A percentile compares a stretch with the other conserved stretches of the same genome.
Evolutionary conservation across 176 grass and related monocot genomes (phyloP).

Genomic region (Dendrocalamus sinicus): DNA sequence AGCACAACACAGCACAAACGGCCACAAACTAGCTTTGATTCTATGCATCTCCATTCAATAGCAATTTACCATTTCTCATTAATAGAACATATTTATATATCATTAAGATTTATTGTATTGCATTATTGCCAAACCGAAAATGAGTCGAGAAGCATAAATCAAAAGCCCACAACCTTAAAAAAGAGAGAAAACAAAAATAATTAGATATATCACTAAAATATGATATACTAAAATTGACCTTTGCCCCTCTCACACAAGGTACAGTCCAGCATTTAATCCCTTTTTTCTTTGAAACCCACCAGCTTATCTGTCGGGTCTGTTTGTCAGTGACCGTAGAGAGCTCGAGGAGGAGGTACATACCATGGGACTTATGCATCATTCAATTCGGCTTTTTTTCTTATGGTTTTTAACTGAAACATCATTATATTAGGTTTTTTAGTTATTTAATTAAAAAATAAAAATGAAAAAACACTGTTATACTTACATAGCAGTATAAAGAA

Average conservation of each 20-base stretch:
- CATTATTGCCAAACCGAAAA: too few relatives aligned
- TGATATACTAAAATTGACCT: background rate
- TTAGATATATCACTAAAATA: rapidly evolving
- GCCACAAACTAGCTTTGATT: background rate
- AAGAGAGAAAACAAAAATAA: background rate
- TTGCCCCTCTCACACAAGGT: background rate
- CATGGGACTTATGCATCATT: background rate
- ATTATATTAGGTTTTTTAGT: too few relatives aligned
- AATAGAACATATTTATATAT: background rate
- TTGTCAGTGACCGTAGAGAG: constrained; percentile 22
- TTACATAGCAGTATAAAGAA: too few relatives aligned
- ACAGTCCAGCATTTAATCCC: background rate
- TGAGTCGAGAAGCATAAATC: too few relatives aligned
- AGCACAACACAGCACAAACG: background rate
- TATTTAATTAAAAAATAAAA: too few relatives aligned
- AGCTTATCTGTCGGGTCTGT: rapidly evolving
- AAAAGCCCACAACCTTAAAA: too few relatives aligned
- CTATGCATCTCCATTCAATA: background rate
- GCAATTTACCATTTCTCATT: background rate
- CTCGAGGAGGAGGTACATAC: constrained; percentile 23
- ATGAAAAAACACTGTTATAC: too few relatives aligned
- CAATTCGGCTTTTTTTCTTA: too few relatives aligned
- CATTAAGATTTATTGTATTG: background rate
- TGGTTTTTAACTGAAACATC: too few relatives aligned
- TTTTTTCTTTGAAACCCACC: rapidly evolving